phyloP scores from a whole-genome alignment of 2,329 filamentous ascomycete genomes.

The Pseudogymnoascus sp. region DNA sequence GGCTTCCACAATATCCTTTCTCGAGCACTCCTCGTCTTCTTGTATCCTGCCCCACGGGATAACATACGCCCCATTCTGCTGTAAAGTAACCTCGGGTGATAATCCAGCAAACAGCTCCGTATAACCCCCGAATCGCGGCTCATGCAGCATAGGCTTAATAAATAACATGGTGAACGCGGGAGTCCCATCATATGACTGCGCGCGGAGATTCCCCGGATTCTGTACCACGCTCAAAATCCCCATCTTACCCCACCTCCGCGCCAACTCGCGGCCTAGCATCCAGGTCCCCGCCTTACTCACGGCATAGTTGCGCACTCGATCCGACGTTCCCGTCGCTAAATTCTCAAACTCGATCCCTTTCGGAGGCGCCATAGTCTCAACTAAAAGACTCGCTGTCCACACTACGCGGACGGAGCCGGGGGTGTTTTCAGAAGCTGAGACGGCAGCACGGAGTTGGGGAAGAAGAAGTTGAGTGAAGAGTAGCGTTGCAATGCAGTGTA shows the following conservation, averaged over 20 bases:
- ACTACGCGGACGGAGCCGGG: constrained; percentile 16
- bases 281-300: constrained; percentile 18
- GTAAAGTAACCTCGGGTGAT: constrained; percentile 11
- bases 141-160: constrained; percentile 13
- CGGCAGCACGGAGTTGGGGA: constrained; percentile 27
- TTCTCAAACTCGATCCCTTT: constrained; percentile 14
- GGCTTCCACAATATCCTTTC: constrained; percentile 16
- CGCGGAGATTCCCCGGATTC: constrained; percentile 17
- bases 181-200: constrained; percentile 10
- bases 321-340: constrained; percentile 4
- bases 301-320: constrained; percentile 15
- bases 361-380: constrained; percentile 13
- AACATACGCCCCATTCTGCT: constrained; percentile 17
- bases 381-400: constrained; percentile 16
- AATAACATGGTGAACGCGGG: constrained; percentile 4
- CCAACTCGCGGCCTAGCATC: constrained; percentile 16
- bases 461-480: constrained; percentile 31
- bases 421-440: neutral
- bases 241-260: neutral
- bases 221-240: constrained; percentile 15
- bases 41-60: constrained; percentile 23
- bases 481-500: constrained; percentile 15
- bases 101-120: constrained; percentile 20
- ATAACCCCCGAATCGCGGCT: constrained; percentile 19
- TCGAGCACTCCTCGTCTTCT: constrained; percentile 30